Evolutionary conservation across 2,329 filamentous ascomycete species (phyloP).

Genomic region (Juglanconis oblonga): DNA sequence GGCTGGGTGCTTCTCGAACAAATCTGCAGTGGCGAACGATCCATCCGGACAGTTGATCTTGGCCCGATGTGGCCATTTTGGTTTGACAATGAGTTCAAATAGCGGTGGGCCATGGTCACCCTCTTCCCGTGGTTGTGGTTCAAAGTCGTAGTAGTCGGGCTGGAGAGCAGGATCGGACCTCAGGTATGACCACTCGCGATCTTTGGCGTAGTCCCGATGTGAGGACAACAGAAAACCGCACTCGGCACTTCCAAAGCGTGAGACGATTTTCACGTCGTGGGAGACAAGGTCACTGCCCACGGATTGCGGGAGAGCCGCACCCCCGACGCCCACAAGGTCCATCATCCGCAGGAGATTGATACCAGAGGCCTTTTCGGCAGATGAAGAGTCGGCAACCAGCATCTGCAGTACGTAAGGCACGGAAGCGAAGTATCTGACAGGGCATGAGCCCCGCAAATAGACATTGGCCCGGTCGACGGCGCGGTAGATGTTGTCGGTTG

Average conservation of each 20-base stretch:
- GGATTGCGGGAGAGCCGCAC: conserved; percentile 51
- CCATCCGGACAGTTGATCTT: conserved; percentile 58
- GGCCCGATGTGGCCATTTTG: conserved; percentile 57
- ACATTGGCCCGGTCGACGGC: conserved; percentile 40
- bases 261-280: conserved; percentile 53
- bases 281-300: conserved; percentile 53
- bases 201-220: conserved; percentile 49
- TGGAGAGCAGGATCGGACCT: conserved; percentile 30
- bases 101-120: conserved; percentile 29
- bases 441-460: conserved; percentile 17
- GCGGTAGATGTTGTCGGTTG: conserved; percentile 47
- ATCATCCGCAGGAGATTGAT: conserved; percentile 45
- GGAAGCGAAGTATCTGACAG: conserved; percentile 57
- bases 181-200: conserved; percentile 62
- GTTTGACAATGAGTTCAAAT: conserved; percentile 53
- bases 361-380: conserved; percentile 31
- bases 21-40: conserved; percentile 60
- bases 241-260: conserved; percentile 63
- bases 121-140: conserved; percentile 30
- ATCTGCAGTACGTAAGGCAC: conserved; percentile 59
- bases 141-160: conserved; percentile 40
- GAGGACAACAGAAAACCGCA: conserved; percentile 66
- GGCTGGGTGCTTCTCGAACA: conserved; percentile 54
- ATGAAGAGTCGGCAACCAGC: conserved; percentile 32
- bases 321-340: conserved; percentile 62